Percentiles rank a stretch among this genome's conserved stretches.
Evolutionary conservation across 768 basidiomycete genomes (phyloP).

Genomic region (Pisolithus microcarpus): DNA sequence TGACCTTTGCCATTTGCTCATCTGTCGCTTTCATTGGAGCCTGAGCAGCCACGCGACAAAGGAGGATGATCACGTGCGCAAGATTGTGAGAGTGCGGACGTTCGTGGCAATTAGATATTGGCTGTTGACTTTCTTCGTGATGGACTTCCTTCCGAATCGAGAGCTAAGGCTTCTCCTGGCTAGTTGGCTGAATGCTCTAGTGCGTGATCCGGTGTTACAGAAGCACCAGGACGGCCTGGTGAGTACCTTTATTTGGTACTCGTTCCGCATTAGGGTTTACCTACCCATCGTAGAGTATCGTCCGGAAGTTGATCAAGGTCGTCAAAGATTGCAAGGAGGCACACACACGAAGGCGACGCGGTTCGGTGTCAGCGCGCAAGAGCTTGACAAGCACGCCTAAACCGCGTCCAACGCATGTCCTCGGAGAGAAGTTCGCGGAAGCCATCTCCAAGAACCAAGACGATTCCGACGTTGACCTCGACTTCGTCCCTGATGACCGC

Average conservation of each 20-base stretch:
- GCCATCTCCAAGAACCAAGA: conserved; percentile 41
- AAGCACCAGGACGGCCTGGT: conserved; percentile 67
- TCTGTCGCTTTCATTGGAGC: conserved; percentile 88
- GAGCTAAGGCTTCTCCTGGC: conserved; percentile 68
- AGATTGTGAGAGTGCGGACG: conserved; percentile 80
- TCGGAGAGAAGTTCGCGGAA: conserved; percentile 63
- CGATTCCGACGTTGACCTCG: conserved; percentile 72
- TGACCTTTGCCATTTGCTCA: conserved; percentile 75
- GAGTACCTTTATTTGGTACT: conserved; percentile 18
- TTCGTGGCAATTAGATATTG: conserved; percentile 88
- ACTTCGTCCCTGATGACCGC: conserved; percentile 55
- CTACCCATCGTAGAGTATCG: conserved; percentile 50
- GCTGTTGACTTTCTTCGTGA: conserved; percentile 83
- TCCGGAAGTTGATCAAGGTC: conserved; percentile 76
- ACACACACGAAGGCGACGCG: conserved; percentile 39
- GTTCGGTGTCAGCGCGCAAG: conserved; percentile 24
- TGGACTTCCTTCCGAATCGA: conserved; percentile 79
- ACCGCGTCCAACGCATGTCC: conserved; percentile 37
- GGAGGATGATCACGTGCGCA: conserved; percentile 63
- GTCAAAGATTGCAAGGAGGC: conserved; percentile 73
- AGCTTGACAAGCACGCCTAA: conserved; percentile 24
- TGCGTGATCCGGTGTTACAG: conserved; percentile 62
- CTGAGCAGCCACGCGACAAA: conserved; percentile 30
- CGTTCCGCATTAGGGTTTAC: conserved; percentile 3
- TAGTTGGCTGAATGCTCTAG: conserved; percentile 74